Base-by-base conservation (phyloP, 345 rosid genomes). In the Chamaenerion angustifolium region DNA sequence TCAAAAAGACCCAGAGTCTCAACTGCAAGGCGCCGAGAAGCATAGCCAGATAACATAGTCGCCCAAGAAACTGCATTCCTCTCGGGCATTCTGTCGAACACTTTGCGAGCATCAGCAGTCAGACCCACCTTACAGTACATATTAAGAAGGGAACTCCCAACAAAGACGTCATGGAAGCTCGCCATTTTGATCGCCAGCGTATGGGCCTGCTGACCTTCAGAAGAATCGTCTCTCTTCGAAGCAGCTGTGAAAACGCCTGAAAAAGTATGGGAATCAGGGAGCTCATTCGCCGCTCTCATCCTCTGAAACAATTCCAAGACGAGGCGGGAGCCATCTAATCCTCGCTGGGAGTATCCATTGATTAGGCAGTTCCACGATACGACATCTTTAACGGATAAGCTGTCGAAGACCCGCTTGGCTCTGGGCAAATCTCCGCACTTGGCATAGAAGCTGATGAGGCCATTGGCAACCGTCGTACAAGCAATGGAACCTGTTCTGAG, bases 321-420 rank as follows among this genome's bases (percentile, higher is more conserved):
- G 15, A 41, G 10, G 46, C 40, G 25, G 19, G 83, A 60, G 23
- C 78, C 73, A 14, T 62, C 51, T 12, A 63, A n/a, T 1, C 88
- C 84, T 54, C 67, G 64, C 62, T 68, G 86, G 10, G 85, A 74
- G 68, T 71, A 76, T 10, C 77, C 93, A 67, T 78, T 85, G 58
- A 88, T 82, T 61, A 88, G 82, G 62, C 80, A 80, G 56, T 82
- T 88, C 92, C 93, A 85, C 4, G 95, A 85, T 37, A 85, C 77
- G 1, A 80, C 77, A 60, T 80, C 95, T 61, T 64, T 82, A 62
- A 64, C 43, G 14, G 25, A 51, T 56, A 85, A 75, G 52, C 49
- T 48, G 10, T 76, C 76, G 52, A 88, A 88, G 6, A 80, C 74
- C 40, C 65, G 68, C 55, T 57, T 60, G 57, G 97, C 95, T 56